Conservation (phyloP, 257 asterid genomes). For the Penstemon newberryi region DNA sequence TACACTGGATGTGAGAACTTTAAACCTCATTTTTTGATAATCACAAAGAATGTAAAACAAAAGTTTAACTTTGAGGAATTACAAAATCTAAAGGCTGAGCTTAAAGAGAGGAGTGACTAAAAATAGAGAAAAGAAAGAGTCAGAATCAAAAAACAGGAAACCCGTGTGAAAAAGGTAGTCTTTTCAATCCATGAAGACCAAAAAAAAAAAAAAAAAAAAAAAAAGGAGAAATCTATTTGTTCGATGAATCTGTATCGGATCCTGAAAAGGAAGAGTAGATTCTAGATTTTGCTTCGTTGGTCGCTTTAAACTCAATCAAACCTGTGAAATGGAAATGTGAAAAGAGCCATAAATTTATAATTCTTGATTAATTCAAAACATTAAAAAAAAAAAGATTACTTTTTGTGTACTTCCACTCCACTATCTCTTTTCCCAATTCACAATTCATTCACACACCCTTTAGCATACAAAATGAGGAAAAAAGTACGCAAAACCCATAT, state of each 20-base stretch:
- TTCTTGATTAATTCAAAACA: not conserved
- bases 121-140: conserved; percentile 32
- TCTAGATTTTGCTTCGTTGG: conserved; percentile 31
- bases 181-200: conserved; percentile 31
- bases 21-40: conserved; percentile 44
- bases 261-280: conserved; percentile 22
- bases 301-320: conserved; percentile 41
- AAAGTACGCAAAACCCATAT: conserved; percentile 14
- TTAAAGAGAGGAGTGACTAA: conserved; percentile 31
- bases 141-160: conserved; percentile 41
- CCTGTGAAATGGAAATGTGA: conserved; percentile 51
- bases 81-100: conserved; percentile 25
- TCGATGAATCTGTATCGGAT: conserved; percentile 33
- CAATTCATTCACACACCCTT: conserved; percentile 17
- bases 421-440: conserved; percentile 18
- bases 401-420: conserved; percentile 33
- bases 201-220: conserved; percentile 7
- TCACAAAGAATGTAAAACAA: conserved; percentile 27
- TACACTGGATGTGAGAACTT: conserved; percentile 39
- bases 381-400: not conserved
- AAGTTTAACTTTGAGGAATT: conserved; percentile 4
- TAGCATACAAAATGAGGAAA: not conserved
- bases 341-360: conserved; percentile 12
- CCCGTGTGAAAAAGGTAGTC: conserved; percentile 51
- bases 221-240: conserved; percentile 16